Conservation (phyloP, 176 grass and related monocot genomes). For the Alloteropsis semialata region DNA sequence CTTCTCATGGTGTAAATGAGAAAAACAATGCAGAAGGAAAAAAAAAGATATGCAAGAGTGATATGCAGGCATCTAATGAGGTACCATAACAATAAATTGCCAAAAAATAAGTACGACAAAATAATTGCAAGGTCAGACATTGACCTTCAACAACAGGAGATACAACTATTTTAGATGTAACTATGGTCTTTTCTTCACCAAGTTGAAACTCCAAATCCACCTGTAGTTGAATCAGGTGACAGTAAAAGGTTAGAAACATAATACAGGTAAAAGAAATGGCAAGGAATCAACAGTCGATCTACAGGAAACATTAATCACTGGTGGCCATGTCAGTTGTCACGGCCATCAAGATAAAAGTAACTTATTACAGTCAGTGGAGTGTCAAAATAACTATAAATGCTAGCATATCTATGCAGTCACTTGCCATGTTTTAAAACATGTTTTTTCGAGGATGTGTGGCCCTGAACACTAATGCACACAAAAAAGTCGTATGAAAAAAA, state of each 20-base stretch:
- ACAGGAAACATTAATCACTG: background rate
- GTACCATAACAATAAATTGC: background rate
- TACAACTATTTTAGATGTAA: conserved; percentile 86
- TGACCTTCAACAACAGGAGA: conserved; percentile 73
- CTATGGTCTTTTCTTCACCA: conserved; percentile 89
- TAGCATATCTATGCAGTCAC: background rate
- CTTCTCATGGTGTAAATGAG: background rate
- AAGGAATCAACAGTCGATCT: conserved; percentile 1
- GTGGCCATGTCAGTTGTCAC: background rate
- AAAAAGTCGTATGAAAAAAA: too few species aligned
- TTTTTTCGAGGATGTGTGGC: background rate
- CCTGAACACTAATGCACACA: background rate
- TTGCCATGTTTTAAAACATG: background rate
- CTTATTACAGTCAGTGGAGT: background rate
- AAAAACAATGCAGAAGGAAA: conserved; percentile 18
- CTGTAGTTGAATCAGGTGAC: conserved; percentile 38
- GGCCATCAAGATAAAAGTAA: background rate
- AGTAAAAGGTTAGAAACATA: conserved; percentile 7
- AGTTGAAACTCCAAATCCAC: conserved; percentile 87
- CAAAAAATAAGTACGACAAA: background rate
- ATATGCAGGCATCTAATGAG: background rate
- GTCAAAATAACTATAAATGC: background rate
- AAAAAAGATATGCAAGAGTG: conserved; percentile 22
- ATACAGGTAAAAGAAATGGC: conserved; percentile 5
- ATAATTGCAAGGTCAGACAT: conserved; percentile 4